Base-by-base conservation (phyloP, 306 rosid genomes). In the Corylus americana region DNA sequence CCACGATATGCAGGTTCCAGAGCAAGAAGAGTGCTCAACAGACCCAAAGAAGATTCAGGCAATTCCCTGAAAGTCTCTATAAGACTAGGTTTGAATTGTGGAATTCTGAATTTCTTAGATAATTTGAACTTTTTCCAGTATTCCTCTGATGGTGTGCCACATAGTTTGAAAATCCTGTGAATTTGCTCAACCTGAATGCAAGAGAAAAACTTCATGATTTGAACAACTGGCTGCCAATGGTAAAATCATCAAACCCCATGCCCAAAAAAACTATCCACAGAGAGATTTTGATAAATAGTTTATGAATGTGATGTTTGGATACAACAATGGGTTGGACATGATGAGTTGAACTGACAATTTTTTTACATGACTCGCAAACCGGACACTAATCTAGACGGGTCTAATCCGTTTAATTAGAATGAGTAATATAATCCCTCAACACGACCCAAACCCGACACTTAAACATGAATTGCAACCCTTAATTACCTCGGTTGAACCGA, bases 131-230 rank as follows among this genome's bases (percentile, higher is more conserved):
- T 91, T 83, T 78, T 91, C 97, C 97, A 94, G 78, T 92, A 92
- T 70, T 90, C 97, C 80, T 90, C 97, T 12, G 97, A 91, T 49
- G 98, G 98, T 37, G 97, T 90, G 72, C 98, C 98, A 55, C 97
- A 92, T 67, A 94, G 83, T 86, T 88, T 88, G 87, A 90, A 94
- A 71, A 94, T 90, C 87, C 77, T 84, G 86, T 94, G 95, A 75
- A 91, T 86, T 78, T 94, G 98, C 87, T 94, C 98, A 79, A 94
- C 97, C 98, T 94, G 84, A 84, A 84, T 75, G 70, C 70, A 80
- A 18, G 67, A 20, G 45, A 81, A 77, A 54, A 78, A 79, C 10
- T 74, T 75, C 42, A 48, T 70, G 80, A 55, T 70, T 79, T 71
- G 75, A 66, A 71, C 64, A 55, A 68, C 72, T 2, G 64, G 59